Evolutionary conservation across 1,284 basidiomycete genomes (phyloP), one percentile per base, ranked within the genome.

Genomic region (Tilletia setariae): DNA sequence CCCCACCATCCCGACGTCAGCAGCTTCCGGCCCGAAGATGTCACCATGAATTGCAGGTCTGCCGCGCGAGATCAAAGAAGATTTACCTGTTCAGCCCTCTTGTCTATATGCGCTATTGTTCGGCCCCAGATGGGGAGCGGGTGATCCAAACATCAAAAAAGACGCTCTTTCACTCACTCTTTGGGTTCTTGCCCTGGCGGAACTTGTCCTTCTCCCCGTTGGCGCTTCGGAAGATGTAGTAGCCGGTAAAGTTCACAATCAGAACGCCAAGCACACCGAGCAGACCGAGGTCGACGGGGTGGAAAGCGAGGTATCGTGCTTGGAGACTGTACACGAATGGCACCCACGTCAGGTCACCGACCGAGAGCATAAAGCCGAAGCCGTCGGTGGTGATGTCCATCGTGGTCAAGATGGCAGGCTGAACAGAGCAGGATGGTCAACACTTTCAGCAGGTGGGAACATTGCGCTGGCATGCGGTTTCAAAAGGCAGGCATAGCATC

Each of bases 381-480:
- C 95, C 95, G 77, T 99, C 96, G 32, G 92, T 93, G 8, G 90
- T 95, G 80, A 98, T 96, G 82, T 98, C 95, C 93, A 98, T 98
- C 21, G 92, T 94, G 9, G 92, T 94, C 72, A 98, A 87, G 78
- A 98, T 89, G 11, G 91, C 90, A 23, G 85, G 66, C 70, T 80
- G 8, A 7, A 15, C 28, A 15, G 67, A 13, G 9, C 7, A 30
- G 21, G 42, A 6, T 28, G 51, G 65, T 59, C n/a, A 69, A 35
- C 16, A 69, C 2, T 28, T 59, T 16, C 19, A 25, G 4, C 13
- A 16, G 19, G 28, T 30, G 16, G 66, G n/a, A n/a, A 46, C n/a
- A 40, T 63, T n/a, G 4, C 21, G 63, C 19, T 28, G 25, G 40
- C 30, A 21, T 56, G 28, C n/a, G n/a, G n/a, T n/a, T n/a, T n/a